These are phyloP conservation scores for Corymbia maculata DNA, from an alignment of 345 rosid species.

Conservation along the genomic window DNA sequence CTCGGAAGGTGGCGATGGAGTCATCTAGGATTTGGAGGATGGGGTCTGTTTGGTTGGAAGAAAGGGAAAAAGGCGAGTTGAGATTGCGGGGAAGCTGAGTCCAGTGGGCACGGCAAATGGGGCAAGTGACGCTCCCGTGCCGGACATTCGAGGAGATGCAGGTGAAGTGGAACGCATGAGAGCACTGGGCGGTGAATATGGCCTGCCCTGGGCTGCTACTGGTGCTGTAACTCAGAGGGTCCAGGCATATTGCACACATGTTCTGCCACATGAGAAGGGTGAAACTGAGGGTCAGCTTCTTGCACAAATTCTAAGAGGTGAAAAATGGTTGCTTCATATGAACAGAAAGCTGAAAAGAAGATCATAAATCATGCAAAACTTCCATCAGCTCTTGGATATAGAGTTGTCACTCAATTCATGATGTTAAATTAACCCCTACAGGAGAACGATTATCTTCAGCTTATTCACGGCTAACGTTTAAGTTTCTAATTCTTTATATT, in stretches of 20 bases:
- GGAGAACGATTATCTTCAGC: neutral
- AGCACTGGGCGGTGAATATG: conserved; percentile 84
- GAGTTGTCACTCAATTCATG: neutral
- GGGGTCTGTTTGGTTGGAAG: conserved; percentile 51
- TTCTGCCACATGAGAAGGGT: conserved; percentile 26
- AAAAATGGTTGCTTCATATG: neutral
- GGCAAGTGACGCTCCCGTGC: conserved; percentile 84
- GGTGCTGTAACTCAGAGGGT: conserved; percentile 49
- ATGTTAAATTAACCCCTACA: neutral
- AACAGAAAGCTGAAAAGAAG: neutral
- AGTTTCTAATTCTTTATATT: neutral
- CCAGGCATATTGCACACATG: conserved; percentile 78
- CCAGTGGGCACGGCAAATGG: conserved; percentile 89
- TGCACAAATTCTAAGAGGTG: neutral
- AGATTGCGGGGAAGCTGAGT: conserved; percentile 79
- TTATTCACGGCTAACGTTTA: neutral
- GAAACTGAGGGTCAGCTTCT: neutral
- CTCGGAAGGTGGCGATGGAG: conserved; percentile 66
- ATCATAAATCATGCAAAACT: neutral
- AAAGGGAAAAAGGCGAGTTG: conserved; percentile 34
- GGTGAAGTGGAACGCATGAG: conserved; percentile 70
- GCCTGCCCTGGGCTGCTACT: conserved; percentile 58
- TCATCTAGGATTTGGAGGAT: conserved; percentile 63
- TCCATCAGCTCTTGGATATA: neutral
- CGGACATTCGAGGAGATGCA: conserved; percentile 88